phyloP scores from a whole-genome alignment of 2,329 filamentous ascomycete genomes.

The Colletotrichum sp. region DNA sequence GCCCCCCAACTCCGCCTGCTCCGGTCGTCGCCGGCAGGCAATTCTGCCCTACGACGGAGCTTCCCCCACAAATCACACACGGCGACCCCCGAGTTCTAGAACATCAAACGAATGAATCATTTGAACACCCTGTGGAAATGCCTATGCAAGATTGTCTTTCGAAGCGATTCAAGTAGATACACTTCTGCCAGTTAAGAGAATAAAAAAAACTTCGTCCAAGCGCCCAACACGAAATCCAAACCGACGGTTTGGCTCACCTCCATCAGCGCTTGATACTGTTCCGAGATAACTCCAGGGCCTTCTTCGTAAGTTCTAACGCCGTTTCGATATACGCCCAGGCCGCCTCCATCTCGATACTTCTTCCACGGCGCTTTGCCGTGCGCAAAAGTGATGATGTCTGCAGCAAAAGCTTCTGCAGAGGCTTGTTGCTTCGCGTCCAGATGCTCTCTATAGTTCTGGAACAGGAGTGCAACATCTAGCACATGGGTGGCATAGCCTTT shows the following conservation, averaged over 20 bases:
- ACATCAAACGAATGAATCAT: not conserved
- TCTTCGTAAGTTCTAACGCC: not conserved
- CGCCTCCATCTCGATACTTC: not conserved
- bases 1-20: not conserved
- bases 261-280: not conserved
- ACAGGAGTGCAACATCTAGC: constrained; percentile 48
- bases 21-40: not conserved
- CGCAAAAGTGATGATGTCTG: constrained; percentile 41
- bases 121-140: not conserved
- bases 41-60: not conserved
- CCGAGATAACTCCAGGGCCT: not conserved
- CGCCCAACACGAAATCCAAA: not conserved
- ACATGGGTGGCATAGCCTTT: constrained; percentile 45
- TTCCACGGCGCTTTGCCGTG: constrained; percentile 30
- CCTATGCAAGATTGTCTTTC: not conserved
- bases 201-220: not conserved
- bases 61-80: not conserved
- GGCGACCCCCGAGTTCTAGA: not conserved
- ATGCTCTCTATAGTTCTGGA: constrained; percentile 49
- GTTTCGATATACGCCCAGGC: not conserved
- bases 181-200: not conserved
- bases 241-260: not conserved
- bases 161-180: not conserved
- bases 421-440: constrained; percentile 33
- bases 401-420: constrained; percentile 36